Percentiles rank a stretch among this genome's conserved stretches.
Evolutionary conservation across 1,284 basidiomycete genomes (phyloP).

Genomic region (Trichosporon sp.): DNA sequence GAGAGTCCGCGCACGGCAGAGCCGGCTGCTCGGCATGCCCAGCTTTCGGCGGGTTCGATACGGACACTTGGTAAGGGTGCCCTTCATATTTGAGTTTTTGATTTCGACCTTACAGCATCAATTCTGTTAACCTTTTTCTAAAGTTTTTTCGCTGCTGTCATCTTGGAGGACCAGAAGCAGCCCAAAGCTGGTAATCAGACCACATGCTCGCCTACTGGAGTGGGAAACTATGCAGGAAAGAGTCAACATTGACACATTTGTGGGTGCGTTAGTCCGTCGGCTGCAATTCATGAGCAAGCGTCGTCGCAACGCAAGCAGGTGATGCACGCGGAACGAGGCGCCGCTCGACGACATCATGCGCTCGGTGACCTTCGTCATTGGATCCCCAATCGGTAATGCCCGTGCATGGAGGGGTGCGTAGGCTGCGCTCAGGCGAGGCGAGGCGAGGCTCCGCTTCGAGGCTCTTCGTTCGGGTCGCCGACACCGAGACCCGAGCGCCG

Average conservation of each 20-base stretch:
- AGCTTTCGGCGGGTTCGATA: neutral
- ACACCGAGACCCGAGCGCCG: neutral
- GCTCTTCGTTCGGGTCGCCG: neutral
- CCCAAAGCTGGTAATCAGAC: neutral
- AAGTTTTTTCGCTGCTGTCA: neutral
- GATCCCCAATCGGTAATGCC: neutral
- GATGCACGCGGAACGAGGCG: neutral
- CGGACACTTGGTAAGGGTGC: neutral
- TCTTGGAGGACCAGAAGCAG: neutral
- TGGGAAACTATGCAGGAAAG: neutral
- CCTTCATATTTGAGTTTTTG: neutral
- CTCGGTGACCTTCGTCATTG: neutral
- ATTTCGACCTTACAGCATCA: neutral
- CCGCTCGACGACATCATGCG: neutral
- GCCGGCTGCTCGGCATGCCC: neutral
- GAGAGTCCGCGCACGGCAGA: neutral
- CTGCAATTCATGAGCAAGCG: neutral
- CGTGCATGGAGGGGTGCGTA: neutral
- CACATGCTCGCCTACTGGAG: neutral
- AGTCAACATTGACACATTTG: neutral
- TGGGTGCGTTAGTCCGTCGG: neutral
- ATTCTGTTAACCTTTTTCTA: neutral
- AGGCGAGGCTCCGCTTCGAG: neutral
- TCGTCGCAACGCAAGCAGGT: neutral
- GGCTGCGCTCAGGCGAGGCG: neutral